Conservation (phyloP, 2,329 filamentous ascomycete genomes). For the Sporothrix globosa region DNA sequence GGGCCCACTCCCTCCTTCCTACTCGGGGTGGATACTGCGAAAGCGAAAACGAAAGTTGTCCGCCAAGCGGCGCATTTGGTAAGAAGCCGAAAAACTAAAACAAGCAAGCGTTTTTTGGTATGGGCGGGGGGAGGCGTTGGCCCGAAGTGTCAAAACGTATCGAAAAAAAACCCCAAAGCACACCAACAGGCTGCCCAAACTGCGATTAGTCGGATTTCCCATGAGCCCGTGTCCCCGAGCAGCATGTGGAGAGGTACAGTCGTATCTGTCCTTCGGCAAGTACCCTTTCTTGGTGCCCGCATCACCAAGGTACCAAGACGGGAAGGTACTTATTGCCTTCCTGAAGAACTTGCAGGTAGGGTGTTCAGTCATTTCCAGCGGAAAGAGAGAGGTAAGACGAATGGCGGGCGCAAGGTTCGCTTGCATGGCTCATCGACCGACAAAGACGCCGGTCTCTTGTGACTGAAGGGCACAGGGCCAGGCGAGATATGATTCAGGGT, state of each 20-base stretch:
- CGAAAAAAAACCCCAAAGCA: no score
- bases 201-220: background rate
- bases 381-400: background rate
- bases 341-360: background rate
- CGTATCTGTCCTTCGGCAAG: no score
- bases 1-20: background rate
- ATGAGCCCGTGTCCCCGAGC: conserved; percentile 15
- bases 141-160: no score
- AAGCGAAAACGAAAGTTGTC: conserved; percentile 7
- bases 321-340: background rate
- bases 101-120: background rate
- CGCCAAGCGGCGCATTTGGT: background rate
- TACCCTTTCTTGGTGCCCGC: background rate
- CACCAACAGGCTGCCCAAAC: background rate
- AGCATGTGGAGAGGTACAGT: background rate
- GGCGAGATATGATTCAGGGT: conserved; percentile 1
- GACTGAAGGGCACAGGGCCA: background rate
- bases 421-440: conserved; percentile 1
- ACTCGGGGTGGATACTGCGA: background rate
- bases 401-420: background rate
- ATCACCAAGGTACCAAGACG: background rate
- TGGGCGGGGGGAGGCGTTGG: background rate
- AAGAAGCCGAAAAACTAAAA: background rate
- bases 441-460: background rate
- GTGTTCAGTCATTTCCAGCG: background rate